Evolutionary conservation across 169 alveolate species (phyloP).

Genomic region (Plasmodium malariae): DNA sequence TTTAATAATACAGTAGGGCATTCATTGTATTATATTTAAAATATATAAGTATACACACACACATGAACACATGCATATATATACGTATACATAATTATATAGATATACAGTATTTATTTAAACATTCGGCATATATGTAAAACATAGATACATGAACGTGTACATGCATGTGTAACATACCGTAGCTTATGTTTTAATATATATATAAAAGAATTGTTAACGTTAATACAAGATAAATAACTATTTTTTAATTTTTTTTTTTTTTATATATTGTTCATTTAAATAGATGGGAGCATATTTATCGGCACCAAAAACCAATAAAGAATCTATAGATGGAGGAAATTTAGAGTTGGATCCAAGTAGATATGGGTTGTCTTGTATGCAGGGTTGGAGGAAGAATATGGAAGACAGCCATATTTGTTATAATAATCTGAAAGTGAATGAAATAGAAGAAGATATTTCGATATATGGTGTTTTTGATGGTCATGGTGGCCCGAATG

Average conservation of each 20-base stretch:
- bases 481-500: constrained; percentile 99
- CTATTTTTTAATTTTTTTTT: neutral
- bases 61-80: neutral
- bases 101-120: too few relatives aligned
- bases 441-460: constrained; percentile 78
- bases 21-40: too few relatives aligned
- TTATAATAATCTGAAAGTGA: constrained; percentile 56
- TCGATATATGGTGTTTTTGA: constrained; percentile 97
- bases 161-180: too few relatives aligned
- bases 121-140: too few relatives aligned
- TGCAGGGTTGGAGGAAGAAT: constrained; percentile 97
- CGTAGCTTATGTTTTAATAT: too few relatives aligned
- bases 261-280: neutral
- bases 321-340: constrained; percentile 89
- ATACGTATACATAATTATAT: neutral
- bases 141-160: too few relatives aligned
- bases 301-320: constrained; percentile 91
- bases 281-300: constrained; percentile 93
- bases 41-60: neutral
- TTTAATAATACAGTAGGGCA: too few relatives aligned
- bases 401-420: constrained; percentile 96
- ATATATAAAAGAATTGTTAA: neutral
- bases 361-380: constrained; percentile 90
- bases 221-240: neutral
- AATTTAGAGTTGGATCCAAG: constrained; percentile 85